Base-by-base conservation (phyloP, 345 rosid genomes). In the Triadica sebifera region DNA sequence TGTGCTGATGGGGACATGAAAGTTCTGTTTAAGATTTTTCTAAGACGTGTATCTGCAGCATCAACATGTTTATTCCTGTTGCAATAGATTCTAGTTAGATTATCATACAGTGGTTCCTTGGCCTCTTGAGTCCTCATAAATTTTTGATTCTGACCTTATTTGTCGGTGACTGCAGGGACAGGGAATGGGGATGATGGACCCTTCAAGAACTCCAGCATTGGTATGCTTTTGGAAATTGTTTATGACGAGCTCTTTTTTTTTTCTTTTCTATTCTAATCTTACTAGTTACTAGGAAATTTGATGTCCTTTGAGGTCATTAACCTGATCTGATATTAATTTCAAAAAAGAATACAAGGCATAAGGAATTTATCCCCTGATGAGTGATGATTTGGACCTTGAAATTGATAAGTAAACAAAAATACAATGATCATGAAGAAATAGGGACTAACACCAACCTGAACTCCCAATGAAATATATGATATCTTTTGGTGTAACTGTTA, bases 181-280 rank as follows among this genome's bases (percentile, higher is more conserved):
- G 22, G 85, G 90, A 72, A 81, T 65, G 67, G 83, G 83, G 82
- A 22, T 4, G 45, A 74, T 49, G 74, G 90, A 91, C 82, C 90
- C 91, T 73, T 89, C 98, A 45, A 89, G 82, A 77, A 73, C 82
- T 67, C 97, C 94, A 11, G 97, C 78, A 80, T 75, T 94, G 91
- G 97, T 94, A 91, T 81, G 88, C 43, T 67, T 65, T 20, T 63
- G 53, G 43, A 51, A 45, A 57, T 43, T 12, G 65, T 61, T 67
- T 43, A 19, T 37, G n/a, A 20, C 34, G 34, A 56, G 4, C 12
- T 39, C 15, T 5, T 52, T 43, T 12, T 25, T 43, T 74, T 11
- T 10, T 3, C 16, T 24, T 65, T 24, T 39, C 22, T 20, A 8
- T 62, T 61, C 34, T 12, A 3, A 5, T 72, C 68, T 61, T 12